Percentiles rank a stretch among this genome's conserved stretches.
These are phyloP conservation scores for Corymbia calophylla DNA, from an alignment of 441 rosid genomes.

Conservation along the genomic window DNA sequence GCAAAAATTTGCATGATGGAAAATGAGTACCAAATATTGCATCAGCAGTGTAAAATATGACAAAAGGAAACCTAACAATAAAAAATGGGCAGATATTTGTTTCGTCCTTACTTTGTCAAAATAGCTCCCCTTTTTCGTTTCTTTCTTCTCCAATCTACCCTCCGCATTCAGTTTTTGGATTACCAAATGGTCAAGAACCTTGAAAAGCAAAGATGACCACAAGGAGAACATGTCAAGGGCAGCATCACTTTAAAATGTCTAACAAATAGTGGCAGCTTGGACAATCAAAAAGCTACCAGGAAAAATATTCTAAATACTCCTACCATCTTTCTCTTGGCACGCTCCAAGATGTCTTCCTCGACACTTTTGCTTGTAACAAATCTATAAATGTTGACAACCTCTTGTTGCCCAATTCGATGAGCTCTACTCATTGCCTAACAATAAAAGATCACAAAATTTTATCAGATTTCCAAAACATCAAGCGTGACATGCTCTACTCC, in stretches of 20 bases:
- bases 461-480: not conserved
- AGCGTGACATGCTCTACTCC: not conserved
- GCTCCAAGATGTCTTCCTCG: conserved; percentile 98
- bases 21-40: not conserved
- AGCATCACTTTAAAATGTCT: not conserved
- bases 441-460: conserved; percentile 6
- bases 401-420: conserved; percentile 99
- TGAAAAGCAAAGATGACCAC: conserved; percentile 2
- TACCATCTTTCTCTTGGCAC: conserved; percentile 99
- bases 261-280: not conserved
- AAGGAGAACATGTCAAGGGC: not conserved
- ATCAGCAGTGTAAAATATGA: not conserved
- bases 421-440: conserved; percentile 99
- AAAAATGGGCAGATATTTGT: not conserved
- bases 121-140: conserved; percentile 78
- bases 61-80: not conserved
- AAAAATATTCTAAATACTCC: not conserved
- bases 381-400: conserved; percentile 96
- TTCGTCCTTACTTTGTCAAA: conserved; percentile 83
- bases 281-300: not conserved
- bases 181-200: conserved; percentile 99
- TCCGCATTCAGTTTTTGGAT: conserved; percentile 99
- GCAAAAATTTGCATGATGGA: not conserved
- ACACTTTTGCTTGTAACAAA: conserved; percentile 99
- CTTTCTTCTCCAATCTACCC: conserved; percentile 99